These are phyloP conservation scores for Globisporangium iwayamae DNA, from an alignment of 352 stramenopile species.

Conservation along the genomic window DNA sequence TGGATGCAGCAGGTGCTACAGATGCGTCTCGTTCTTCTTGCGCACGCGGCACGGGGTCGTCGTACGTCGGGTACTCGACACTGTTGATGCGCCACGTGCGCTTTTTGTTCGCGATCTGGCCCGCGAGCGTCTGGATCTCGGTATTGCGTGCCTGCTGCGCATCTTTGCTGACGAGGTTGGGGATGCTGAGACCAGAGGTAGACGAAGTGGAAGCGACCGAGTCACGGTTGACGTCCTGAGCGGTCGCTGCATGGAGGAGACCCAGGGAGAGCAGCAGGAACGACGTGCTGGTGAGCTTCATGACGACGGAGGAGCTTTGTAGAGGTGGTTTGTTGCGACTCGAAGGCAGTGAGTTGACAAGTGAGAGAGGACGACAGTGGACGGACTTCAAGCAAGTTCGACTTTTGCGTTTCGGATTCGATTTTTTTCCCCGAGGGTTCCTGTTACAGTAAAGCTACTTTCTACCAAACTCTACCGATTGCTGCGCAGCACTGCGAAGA, in stretches of 20 bases:
- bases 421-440: too few relatives aligned
- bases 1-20: constrained; percentile 33
- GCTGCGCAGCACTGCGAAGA: too few relatives aligned
- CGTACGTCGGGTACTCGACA: constrained; percentile 23
- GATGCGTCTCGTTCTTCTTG: constrained; percentile 23
- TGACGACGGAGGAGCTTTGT: neutral
- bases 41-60: constrained; percentile 20
- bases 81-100: constrained; percentile 24
- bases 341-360: neutral
- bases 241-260: neutral
- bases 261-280: neutral
- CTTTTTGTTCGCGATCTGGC: constrained; percentile 26
- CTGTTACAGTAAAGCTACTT: too few relatives aligned
- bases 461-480: too few relatives aligned
- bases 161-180: constrained; percentile 18
- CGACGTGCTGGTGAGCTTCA: neutral
- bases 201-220: neutral
- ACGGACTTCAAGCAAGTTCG: too few relatives aligned
- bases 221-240: neutral
- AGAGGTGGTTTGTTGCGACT: neutral
- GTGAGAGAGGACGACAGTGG: neutral
- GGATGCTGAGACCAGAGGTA: constrained; percentile 11
- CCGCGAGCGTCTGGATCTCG: constrained; percentile 21
- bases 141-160: constrained; percentile 20
- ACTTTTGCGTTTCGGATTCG: too few relatives aligned